Evolutionary conservation across 257 asterid species (phyloP).

Genomic region (Galeopsis tetrahit): DNA sequence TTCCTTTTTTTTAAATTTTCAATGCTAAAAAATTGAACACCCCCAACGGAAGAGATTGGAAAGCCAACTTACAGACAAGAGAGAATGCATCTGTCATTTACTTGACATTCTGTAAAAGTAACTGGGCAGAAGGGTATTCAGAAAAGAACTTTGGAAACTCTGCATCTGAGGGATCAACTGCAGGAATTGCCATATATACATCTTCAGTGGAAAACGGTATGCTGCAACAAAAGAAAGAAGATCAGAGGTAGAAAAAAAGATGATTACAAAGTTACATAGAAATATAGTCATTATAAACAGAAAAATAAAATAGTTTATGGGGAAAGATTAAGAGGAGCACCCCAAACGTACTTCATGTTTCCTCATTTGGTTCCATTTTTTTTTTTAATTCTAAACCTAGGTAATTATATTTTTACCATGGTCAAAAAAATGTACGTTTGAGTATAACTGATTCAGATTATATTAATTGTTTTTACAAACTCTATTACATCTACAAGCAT

Average conservation of each 20-base stretch:
- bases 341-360: background rate
- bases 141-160: constrained; percentile 75
- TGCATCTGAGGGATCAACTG: constrained; percentile 73
- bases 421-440: no score
- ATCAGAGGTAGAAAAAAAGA: background rate
- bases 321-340: background rate
- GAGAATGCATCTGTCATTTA: constrained; percentile 32
- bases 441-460: no score
- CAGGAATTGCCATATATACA: constrained; percentile 95
- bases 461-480: background rate
- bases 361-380: background rate
- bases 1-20: background rate
- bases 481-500: background rate
- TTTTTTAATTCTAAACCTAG: background rate
- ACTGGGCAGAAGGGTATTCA: constrained; percentile 72
- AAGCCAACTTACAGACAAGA: background rate
- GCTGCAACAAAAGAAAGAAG: constrained; percentile 48
- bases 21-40: constrained; percentile 17
- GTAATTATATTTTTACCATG: background rate
- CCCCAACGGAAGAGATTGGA: background rate
- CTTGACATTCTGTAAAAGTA: constrained; percentile 55
- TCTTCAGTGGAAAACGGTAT: constrained; percentile 97
- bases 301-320: background rate
- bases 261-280: constrained; percentile 5
- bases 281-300: constrained; percentile 7